These are phyloP conservation scores for Trematosphaeria pertusa DNA, from an alignment of 2,329 filamentous ascomycete genomes.

Conservation along the genomic window DNA sequence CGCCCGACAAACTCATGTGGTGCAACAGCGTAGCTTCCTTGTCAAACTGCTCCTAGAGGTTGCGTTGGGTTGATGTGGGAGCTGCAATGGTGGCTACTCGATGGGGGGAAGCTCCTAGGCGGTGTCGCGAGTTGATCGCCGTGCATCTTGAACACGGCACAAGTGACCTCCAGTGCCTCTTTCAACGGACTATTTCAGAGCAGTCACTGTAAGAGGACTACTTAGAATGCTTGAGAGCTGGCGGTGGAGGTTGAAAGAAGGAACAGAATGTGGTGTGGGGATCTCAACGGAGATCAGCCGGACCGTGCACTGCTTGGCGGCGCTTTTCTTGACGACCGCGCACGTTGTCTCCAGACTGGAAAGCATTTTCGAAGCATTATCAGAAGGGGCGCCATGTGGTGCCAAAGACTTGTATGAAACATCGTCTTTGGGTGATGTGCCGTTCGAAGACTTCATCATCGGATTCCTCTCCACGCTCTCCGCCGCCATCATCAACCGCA, in stretches of 20 bases:
- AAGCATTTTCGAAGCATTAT: not conserved
- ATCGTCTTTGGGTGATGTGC: not conserved
- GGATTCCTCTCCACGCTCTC: not conserved
- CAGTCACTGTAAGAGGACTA: not conserved
- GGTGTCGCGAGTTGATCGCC: too few relatives aligned
- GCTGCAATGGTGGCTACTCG: too few relatives aligned
- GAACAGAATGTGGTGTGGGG: not conserved
- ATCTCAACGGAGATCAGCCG: not conserved
- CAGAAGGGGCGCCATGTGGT: not conserved
- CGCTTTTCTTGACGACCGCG: not conserved
- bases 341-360: not conserved
- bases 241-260: too few relatives aligned
- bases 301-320: constrained; percentile 1
- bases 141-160: too few relatives aligned
- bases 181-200: too few relatives aligned
- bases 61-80: too few relatives aligned
- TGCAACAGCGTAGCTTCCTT: too few relatives aligned
- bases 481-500: not conserved
- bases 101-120: too few relatives aligned
- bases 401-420: not conserved
- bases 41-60: too few relatives aligned
- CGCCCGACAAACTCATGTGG: too few relatives aligned
- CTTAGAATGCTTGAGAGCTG: not conserved
- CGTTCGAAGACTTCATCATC: not conserved
- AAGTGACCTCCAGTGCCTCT: too few relatives aligned